phyloP scores from a whole-genome alignment of 73 alveolate species.

The Blepharisma stoltei region DNA sequence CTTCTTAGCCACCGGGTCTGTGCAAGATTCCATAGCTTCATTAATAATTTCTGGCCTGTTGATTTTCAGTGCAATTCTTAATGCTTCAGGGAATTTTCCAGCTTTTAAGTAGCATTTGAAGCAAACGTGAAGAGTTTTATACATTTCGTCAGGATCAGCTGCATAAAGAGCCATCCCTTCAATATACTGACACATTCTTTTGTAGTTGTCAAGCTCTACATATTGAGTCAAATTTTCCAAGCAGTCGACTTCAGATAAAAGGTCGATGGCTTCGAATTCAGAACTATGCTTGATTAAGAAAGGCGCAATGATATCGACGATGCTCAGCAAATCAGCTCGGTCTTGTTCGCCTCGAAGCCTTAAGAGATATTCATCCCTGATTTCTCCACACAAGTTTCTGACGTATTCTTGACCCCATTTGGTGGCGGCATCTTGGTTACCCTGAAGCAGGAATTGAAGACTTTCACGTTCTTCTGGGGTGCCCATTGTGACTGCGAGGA shows the following conservation, averaged over 20 bases:
- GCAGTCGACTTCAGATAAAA: slow-evolving; percentile 87
- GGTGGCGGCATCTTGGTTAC: slow-evolving; percentile 72
- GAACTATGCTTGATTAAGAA: slow-evolving; percentile 80
- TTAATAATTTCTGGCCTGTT: slow-evolving; percentile 73
- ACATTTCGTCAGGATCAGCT: slow-evolving; percentile 92
- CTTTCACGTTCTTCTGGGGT: slow-evolving; percentile 66
- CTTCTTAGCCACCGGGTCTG: slow-evolving; percentile 61
- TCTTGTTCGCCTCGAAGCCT: slow-evolving; percentile 70
- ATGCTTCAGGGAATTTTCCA: slow-evolving; percentile 90
- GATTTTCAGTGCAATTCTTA: slow-evolving; percentile 95
- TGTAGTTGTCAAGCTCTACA: slow-evolving; percentile 74
- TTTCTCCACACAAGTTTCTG: slow-evolving; percentile 82
- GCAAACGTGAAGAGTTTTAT: slow-evolving; percentile 66
- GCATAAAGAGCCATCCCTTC: slow-evolving; percentile 72
- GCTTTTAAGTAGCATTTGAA: slow-evolving; percentile 69
- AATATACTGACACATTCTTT: slow-evolving; percentile 84
- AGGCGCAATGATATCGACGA: slow-evolving; percentile 88
- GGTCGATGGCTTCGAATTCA: slow-evolving; percentile 68
- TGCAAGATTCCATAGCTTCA: slow-evolving; percentile 70
- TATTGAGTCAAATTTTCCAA: slow-evolving; percentile 65
- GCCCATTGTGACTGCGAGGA: slow-evolving; percentile 82
- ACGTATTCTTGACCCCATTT: slow-evolving; percentile 97
- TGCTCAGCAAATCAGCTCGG: slow-evolving; percentile 60
- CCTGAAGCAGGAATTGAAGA: slow-evolving; percentile 73
- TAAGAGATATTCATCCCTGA: slow-evolving; percentile 70